Conservation (phyloP, 768 basidiomycete genomes). For the Psilocybe azurescens region DNA sequence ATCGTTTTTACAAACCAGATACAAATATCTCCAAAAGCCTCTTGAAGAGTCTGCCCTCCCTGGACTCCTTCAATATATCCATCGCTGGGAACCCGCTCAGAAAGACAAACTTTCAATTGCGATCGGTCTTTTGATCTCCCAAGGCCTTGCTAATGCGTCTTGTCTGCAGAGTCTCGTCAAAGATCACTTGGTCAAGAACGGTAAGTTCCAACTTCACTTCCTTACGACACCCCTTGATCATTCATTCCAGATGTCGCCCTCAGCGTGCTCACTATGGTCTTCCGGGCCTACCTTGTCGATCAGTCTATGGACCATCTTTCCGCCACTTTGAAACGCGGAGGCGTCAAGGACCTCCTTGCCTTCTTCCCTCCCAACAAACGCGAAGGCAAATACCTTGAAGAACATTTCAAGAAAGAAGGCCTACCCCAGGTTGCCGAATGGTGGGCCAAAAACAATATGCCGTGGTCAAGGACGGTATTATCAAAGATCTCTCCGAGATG, state of each 20-base stretch:
- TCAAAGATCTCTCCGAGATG: slow-evolving; percentile 70
- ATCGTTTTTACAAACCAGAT: slow-evolving; percentile 53
- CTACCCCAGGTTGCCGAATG: slow-evolving; percentile 87
- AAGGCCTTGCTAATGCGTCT: slow-evolving; percentile 78
- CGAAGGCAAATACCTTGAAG: slow-evolving; percentile 74
- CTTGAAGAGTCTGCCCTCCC: slow-evolving; percentile 88
- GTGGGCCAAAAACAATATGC: slow-evolving; percentile 92
- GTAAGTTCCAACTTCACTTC: slow-evolving; percentile 40
- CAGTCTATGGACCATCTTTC: slow-evolving; percentile 93
- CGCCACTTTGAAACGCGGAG: slow-evolving; percentile 78
- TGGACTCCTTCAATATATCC: slow-evolving; percentile 84
- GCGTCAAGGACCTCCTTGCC: slow-evolving; percentile 81
- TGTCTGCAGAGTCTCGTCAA: slow-evolving; percentile 86
- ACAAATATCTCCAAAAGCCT: slow-evolving; percentile 98
- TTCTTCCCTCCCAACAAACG: slow-evolving; percentile 92
- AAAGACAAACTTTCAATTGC: slow-evolving; percentile 86
- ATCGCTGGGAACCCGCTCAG: slow-evolving; percentile 80
- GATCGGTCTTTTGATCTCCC: slow-evolving; percentile 81
- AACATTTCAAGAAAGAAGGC: slow-evolving; percentile 84
- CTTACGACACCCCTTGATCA: slow-evolving; percentile 7
- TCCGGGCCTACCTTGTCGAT: slow-evolving; percentile 80
- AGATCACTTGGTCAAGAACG: slow-evolving; percentile 96
- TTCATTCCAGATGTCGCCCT: slow-evolving; percentile 70
- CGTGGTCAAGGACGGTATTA: slow-evolving; percentile 78
- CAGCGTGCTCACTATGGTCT: slow-evolving; percentile 75